These are phyloP conservation scores for Plantago lanceolata DNA, from an alignment of 305 asterid genomes.

Conservation along the genomic window DNA sequence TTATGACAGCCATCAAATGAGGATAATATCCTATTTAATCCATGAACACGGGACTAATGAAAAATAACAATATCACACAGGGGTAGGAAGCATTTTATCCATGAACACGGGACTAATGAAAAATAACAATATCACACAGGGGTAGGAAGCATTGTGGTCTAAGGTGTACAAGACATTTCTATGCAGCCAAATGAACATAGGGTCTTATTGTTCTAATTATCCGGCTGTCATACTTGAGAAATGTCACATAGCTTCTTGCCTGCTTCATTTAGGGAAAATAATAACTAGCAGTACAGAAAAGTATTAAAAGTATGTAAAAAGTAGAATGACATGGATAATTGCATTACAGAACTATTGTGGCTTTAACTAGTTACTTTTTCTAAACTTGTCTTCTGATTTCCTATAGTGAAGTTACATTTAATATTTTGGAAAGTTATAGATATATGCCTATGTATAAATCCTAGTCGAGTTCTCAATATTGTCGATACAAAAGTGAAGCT, in stretches of 20 bases:
- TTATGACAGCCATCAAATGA: background rate
- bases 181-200: slow-evolving; percentile 7
- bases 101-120: background rate
- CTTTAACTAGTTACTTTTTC: background rate
- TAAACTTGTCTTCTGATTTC: background rate
- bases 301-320: too few species aligned
- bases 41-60: too few species aligned
- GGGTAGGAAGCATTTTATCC: too few species aligned
- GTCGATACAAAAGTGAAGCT: slow-evolving; percentile 1
- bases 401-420: background rate
- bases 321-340: background rate
- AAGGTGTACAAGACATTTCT: slow-evolving; percentile 17
- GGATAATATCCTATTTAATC: background rate
- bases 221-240: slow-evolving; percentile 13
- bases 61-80: too few species aligned
- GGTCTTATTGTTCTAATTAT: background rate
- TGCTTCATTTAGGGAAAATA: background rate
- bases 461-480: slow-evolving; percentile 6
- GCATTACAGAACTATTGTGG: background rate
- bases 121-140: too few species aligned
- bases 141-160: slow-evolving; percentile 7
- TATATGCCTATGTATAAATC: background rate
- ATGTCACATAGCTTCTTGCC: background rate
- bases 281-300: background rate
- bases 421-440: too few species aligned